A percentile compares a stretch with the other conserved stretches of the same genome.
These are phyloP conservation scores for Fraxinus xanthoxyloides DNA, from an alignment of 305 asterid genomes.

Conservation along the genomic window DNA sequence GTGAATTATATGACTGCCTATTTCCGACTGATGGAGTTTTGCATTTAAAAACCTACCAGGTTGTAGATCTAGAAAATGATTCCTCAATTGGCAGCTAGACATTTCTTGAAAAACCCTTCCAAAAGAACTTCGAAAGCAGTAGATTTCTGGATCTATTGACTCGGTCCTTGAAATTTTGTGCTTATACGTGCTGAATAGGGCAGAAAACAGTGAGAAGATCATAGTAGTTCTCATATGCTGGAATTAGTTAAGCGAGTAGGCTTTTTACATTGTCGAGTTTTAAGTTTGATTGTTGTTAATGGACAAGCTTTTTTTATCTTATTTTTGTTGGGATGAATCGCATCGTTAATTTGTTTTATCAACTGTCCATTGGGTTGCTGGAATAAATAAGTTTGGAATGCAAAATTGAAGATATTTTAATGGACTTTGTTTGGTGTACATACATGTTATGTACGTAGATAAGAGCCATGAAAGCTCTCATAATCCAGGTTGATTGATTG, in stretches of 20 bases:
- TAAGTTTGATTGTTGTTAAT: background rate
- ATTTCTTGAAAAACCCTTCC: background rate
- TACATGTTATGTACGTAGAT: no score
- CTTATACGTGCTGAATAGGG: background rate
- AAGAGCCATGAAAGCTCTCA: background rate
- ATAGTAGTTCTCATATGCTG: background rate
- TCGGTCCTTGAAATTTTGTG: background rate
- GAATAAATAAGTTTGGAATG: background rate
- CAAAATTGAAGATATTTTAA: background rate
- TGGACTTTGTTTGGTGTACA: no score
- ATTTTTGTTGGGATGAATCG: background rate
- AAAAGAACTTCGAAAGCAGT: background rate
- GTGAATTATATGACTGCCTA: background rate
- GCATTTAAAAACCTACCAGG: slow-evolving; percentile 1
- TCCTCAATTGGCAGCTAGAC: background rate
- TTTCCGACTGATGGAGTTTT: slow-evolving; percentile 12
- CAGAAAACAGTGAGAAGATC: background rate
- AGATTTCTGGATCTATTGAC: slow-evolving; percentile 8
- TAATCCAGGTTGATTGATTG: background rate
- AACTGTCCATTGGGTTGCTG: background rate
- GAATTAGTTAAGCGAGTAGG: background rate
- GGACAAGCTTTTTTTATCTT: background rate
- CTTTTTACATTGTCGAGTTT: background rate
- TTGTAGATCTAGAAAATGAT: slow-evolving; percentile 23
- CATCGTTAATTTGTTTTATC: background rate